These are phyloP conservation scores for Annulohypoxylon moriforme DNA, from an alignment of 495 filamentous ascomycete species.

Conservation along the genomic window DNA sequence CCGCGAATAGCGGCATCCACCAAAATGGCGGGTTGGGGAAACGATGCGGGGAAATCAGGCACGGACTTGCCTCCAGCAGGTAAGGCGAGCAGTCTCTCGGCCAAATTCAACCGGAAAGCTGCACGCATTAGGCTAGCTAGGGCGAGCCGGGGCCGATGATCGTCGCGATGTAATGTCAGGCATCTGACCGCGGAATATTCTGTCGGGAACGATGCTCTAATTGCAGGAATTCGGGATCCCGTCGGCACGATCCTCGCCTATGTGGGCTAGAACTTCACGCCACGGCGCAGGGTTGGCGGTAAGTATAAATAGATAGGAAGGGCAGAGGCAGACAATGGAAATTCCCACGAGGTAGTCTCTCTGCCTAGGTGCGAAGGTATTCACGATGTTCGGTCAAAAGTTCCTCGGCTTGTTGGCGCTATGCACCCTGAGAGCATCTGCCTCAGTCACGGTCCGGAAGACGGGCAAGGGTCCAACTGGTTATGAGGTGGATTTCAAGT, in stretches of 20 bases:
- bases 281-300: background rate
- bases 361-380: background rate
- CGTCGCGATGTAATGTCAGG: conserved; percentile 18
- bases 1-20: background rate
- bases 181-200: background rate
- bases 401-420: conserved; percentile 22
- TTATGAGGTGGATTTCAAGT: conserved; percentile 51
- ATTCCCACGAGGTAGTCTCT: background rate
- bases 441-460: conserved; percentile 50
- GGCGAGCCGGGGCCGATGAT: background rate
- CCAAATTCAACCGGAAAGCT: conserved; percentile 31
- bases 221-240: conserved; percentile 11
- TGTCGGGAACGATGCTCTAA: background rate
- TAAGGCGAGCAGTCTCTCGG: conserved; percentile 19
- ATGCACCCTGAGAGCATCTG: conserved; percentile 25
- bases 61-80: background rate
- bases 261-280: background rate
- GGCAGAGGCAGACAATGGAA: background rate
- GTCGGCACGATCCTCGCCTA: conserved; percentile 23
- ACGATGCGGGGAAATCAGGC: conserved; percentile 26
- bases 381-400: conserved; percentile 22
- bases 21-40: background rate
- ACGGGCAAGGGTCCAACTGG: conserved; percentile 46
- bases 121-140: conserved; percentile 32
- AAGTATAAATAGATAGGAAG: background rate